Evolutionary conservation across 495 filamentous ascomycete genomes (phyloP), one percentile per base, ranked within the genome.

Genomic region (Talaromyces trachyspermus): DNA sequence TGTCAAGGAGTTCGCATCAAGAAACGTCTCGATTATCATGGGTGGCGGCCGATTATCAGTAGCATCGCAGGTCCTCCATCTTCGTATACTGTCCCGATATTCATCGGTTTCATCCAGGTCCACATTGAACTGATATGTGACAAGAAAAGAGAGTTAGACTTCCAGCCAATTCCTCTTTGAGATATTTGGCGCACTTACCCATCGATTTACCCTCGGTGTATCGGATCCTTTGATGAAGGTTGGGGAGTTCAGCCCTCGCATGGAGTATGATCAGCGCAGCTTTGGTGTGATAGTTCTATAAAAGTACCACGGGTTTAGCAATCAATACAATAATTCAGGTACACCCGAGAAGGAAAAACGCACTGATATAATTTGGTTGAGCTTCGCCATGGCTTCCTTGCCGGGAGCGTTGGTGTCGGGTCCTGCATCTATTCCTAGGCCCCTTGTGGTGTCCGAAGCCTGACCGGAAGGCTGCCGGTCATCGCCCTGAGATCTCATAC

Each of bases 301-400:
- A 8, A 49, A 12, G 30, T 8, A 10, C n/a, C 2, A 5, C 11
- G 9, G 14, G 30, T 36, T 37, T 11, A 37, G 33, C 14, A 9
- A 17, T 7, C 33, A 37, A n/a, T n/a, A n/a, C n/a, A n/a, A n/a
- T n/a, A n/a, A n/a, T n/a, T n/a, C n/a, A n/a, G n/a, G n/a, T n/a
- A n/a, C n/a, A n/a, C n/a, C n/a, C n/a, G 5, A 25, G 7, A 3
- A 4, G 38, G 3, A 24, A 26, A 27, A 27, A 59, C 77, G 36
- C 75, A 92, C 89, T 76, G 90, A 85, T 53, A 95, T 83, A 53
- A 95, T 87, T 71, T 95, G 89, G 57, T 88, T 89, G 50, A 95
- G 69, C 62, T 89, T 91, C 57, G 75, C 75, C 56, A 86, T 61
- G 14, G 78, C 76, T 45, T 87, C 85, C 57, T 70, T 75, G 4